Evolutionary conservation across 1,284 basidiomycete species (phyloP).

Genomic region (Spongispora temasekensis): DNA sequence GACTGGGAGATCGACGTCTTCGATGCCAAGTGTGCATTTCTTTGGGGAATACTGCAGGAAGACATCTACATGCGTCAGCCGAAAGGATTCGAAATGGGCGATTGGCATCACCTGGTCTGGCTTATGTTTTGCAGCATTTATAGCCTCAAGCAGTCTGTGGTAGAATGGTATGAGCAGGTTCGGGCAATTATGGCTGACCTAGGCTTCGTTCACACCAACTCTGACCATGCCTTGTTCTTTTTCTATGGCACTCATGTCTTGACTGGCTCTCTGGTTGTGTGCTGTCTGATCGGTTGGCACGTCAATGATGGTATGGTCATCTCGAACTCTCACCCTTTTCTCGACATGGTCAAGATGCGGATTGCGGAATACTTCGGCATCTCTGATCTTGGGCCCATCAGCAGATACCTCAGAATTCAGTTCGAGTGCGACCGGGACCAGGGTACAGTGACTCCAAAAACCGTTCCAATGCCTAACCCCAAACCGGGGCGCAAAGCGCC

Average conservation of each 20-base stretch:
- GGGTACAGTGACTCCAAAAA: too few relatives aligned
- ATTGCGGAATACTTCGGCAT: background rate
- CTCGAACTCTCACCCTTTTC: background rate
- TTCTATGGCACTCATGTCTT: background rate
- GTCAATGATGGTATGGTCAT: background rate
- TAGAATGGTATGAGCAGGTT: conserved; percentile 10
- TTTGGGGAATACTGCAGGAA: background rate
- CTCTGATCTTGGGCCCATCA: background rate
- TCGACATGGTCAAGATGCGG: background rate
- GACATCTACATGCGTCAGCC: conserved; percentile 11
- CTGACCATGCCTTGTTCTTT: conserved; percentile 14
- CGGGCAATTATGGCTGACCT: background rate
- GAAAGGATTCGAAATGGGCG: background rate
- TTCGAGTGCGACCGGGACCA: background rate
- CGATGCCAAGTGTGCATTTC: conserved; percentile 3
- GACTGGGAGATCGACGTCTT: conserved; percentile 8
- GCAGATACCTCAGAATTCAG: background rate
- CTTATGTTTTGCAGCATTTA: conserved; percentile 4
- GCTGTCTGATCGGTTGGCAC: conserved; percentile 1
- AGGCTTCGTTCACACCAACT: background rate
- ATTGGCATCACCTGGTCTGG: background rate
- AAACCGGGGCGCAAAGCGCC: too few relatives aligned
- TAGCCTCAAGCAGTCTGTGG: conserved; percentile 4
- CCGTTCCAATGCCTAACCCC: too few relatives aligned
- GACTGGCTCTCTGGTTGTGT: background rate